Conservation (phyloP, 768 basidiomycete genomes). For the Pulveroboletus frians region DNA sequence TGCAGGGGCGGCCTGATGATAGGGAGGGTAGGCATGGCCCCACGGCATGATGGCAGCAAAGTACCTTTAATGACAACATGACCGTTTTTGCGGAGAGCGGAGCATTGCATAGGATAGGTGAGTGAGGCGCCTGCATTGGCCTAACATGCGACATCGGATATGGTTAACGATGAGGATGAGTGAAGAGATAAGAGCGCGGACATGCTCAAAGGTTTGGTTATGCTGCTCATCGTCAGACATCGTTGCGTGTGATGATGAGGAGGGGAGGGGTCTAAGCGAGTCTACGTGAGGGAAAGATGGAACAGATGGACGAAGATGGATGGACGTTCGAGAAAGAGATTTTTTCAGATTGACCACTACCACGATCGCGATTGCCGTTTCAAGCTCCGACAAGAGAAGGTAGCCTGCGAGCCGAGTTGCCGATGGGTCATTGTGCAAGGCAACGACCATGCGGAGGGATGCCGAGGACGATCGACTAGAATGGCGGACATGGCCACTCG, state of each 20-base stretch:
- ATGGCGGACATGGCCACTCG: background rate
- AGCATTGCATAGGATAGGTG: constrained; percentile 91
- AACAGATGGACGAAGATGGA: constrained; percentile 27
- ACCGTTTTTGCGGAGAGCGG: constrained; percentile 88
- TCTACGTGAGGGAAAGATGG: constrained; percentile 21
- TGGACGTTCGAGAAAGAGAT: constrained; percentile 14
- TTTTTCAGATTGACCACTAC: constrained; percentile 7
- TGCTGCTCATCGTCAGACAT: constrained; percentile 95
- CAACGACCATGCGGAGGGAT: background rate
- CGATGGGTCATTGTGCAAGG: background rate
- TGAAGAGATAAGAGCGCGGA: constrained; percentile 28
- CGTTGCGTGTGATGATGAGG: constrained; percentile 28
- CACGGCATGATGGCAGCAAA: background rate
- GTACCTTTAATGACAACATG: constrained; percentile 94
- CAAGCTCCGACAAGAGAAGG: constrained; percentile 34
- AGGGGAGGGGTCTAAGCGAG: constrained; percentile 12
- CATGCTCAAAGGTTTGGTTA: constrained; percentile 84
- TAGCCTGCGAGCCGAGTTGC: constrained; percentile 15
- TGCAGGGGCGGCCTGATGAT: constrained; percentile 80
- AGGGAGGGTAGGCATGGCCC: constrained; percentile 1
- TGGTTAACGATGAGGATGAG: constrained; percentile 11
- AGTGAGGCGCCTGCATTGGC: constrained; percentile 68
- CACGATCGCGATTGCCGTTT: constrained; percentile 31
- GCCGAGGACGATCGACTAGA: background rate
- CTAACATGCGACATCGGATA: constrained; percentile 34